Evolutionary conservation across 192 early-diverging fungal genomes (phyloP).

Genomic region (Glomus cerebriforme): DNA sequence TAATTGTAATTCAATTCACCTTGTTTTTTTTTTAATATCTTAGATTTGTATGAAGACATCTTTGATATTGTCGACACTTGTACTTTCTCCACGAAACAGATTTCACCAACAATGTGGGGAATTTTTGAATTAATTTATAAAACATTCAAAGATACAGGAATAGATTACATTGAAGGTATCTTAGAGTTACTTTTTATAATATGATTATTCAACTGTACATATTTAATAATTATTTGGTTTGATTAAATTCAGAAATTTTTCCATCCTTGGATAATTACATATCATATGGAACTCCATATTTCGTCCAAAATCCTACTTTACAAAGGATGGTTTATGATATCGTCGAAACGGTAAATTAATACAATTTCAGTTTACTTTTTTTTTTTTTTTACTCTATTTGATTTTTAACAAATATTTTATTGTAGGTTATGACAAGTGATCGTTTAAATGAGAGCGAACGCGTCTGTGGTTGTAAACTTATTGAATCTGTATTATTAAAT

Average conservation of each 20-base stretch:
- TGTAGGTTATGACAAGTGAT: slow-evolving; percentile 70
- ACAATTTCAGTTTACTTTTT: too few species aligned
- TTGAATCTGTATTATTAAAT: slow-evolving; percentile 84
- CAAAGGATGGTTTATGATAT: slow-evolving; percentile 82
- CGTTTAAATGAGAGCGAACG: slow-evolving; percentile 76
- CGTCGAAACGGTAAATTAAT: slow-evolving; percentile 63
- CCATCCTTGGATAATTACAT: slow-evolving; percentile 93
- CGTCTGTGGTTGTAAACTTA: slow-evolving; percentile 79
- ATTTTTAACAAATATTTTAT: too few species aligned
- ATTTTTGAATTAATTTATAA: slow-evolving; percentile 77
- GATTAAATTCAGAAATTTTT: slow-evolving; percentile 65
- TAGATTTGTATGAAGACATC: slow-evolving; percentile 82
- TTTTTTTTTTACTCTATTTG: too few species aligned
- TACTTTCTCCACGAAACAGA: slow-evolving; percentile 80
- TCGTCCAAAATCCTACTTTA: slow-evolving; percentile 65
- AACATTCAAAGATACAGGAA: slow-evolving; percentile 78
- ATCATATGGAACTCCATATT: slow-evolving; percentile 79
- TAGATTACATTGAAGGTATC: slow-evolving; percentile 78
- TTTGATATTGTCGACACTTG: slow-evolving; percentile 90
- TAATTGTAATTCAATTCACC: neutral
- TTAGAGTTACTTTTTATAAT: neutral
- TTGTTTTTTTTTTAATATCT: slow-evolving; percentile 19
- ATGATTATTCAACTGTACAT: neutral
- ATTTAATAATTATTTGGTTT: neutral
- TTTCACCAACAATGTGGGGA: slow-evolving; percentile 84